Base-by-base conservation (phyloP, 225 moss, liverwort and hornwort species). In the Neckera pumila region DNA sequence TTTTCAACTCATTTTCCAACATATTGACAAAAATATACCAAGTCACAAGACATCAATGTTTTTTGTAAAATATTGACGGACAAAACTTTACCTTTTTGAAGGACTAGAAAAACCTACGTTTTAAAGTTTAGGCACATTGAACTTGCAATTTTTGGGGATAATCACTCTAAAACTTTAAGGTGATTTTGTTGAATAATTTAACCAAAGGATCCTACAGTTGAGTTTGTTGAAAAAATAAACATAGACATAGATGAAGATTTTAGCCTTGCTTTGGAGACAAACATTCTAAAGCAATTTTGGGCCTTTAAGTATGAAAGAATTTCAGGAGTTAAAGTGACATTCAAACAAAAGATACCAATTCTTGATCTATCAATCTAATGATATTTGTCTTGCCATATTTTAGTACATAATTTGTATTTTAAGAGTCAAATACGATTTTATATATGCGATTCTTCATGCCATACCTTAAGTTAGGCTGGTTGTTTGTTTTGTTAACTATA, bases 311-410 rank as follows among this genome's bases (percentile, higher is more conserved):
- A 19, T 75, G 5, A 49, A 75, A 31, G 2, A 2, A 30, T 1
- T 12, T 49, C 0, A 42, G 0, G 4, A 0, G 0, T 51, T 51
- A 33, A 13, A 33, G 3, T 76, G 13, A 0, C 22, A 22, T 53
- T 34, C 9, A 53, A 22, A 36, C 3, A 22, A 22, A 53, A 53
- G 2, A 22, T 53, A 12, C 9, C 14, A 53, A 53, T 5, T 53
- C 1, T 9, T 53, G 9, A 76, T 34, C 23, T 34, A 34, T 22
- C 53, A 34, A 76, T 22, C 14, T 36, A 22, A 22, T 8, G 12
- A 0, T 33, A 0, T 13, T 4, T 14, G 0, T 53, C 53, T 76
- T 53, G 3, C 2, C 3, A 76, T 53, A 76, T 51, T 34, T 27
- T 22, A 22, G 3, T 34, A 36, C 0, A 53, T 34, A 34, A 76